These are phyloP conservation scores for Neurospora africana DNA, from an alignment of 495 filamentous ascomycete genomes.

Conservation along the genomic window DNA sequence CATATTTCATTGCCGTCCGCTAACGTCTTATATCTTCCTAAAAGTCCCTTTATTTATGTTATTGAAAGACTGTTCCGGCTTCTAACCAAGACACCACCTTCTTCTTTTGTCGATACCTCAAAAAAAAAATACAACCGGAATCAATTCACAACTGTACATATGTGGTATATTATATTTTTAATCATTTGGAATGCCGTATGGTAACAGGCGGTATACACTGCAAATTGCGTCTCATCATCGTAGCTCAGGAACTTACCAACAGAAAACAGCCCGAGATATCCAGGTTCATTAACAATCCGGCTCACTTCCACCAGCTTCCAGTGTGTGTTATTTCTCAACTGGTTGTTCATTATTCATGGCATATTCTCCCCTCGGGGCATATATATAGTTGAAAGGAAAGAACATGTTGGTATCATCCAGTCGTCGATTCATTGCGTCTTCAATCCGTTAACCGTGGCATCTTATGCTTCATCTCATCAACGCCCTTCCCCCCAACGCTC, in stretches of 20 bases:
- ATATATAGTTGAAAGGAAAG: background rate
- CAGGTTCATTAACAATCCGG: background rate
- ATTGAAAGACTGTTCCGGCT: background rate
- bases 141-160: too few species aligned
- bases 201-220: too few species aligned
- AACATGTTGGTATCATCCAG: background rate
- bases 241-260: background rate
- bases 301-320: background rate
- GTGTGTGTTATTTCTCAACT: background rate
- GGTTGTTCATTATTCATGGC: background rate
- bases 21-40: background rate
- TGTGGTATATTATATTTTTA: too few species aligned
- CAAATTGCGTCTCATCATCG: background rate
- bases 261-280: background rate
- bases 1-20: background rate
- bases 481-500: background rate
- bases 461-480: background rate
- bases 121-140: background rate
- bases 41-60: background rate
- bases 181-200: too few species aligned
- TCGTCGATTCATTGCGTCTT: background rate
- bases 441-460: background rate
- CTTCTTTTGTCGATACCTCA: background rate
- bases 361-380: background rate
- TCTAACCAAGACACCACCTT: background rate